A percentile compares a stretch with the other conserved stretches of the same genome.
phyloP scores from a whole-genome alignment of 495 filamentous ascomycete genomes.

The Cenococcum geophilum region DNA sequence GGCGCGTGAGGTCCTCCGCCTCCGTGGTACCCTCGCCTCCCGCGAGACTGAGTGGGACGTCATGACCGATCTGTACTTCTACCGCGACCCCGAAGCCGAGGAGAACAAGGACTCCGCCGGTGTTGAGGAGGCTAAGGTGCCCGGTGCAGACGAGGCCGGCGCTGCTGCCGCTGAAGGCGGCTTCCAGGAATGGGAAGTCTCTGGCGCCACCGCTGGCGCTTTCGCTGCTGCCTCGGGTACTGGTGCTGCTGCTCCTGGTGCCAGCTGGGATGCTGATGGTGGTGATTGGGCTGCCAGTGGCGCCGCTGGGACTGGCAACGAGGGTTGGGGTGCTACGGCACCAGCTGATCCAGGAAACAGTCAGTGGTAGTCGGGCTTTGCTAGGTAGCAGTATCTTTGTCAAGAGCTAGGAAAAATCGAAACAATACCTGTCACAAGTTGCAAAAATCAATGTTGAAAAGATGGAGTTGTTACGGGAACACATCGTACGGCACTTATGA shows the following conservation, averaged over 20 bases:
- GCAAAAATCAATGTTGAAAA: not conserved
- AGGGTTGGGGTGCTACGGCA: slow-evolving; percentile 62
- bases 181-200: slow-evolving; percentile 76
- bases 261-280: slow-evolving; percentile 76
- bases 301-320: slow-evolving; percentile 51
- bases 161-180: slow-evolving; percentile 70
- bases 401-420: not conserved
- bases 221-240: slow-evolving; percentile 58
- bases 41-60: slow-evolving; percentile 96
- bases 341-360: slow-evolving; percentile 23
- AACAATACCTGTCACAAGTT: slow-evolving; percentile 6
- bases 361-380: slow-evolving; percentile 52
- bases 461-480: slow-evolving; percentile 24
- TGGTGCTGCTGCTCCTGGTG: slow-evolving; percentile 43
- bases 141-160: slow-evolving; percentile 79
- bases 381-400: slow-evolving; percentile 12
- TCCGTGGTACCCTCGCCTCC: slow-evolving; percentile 88
- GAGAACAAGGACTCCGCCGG: slow-evolving; percentile 72
- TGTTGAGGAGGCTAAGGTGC: slow-evolving; percentile 51
- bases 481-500: slow-evolving; percentile 78
- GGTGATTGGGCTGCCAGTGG: slow-evolving; percentile 60
- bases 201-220: slow-evolving; percentile 53
- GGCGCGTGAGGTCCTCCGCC: slow-evolving; percentile 96
- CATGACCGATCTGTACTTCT: slow-evolving; percentile 99
- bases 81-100: slow-evolving; percentile 98